Evolutionary conservation across 805 yeast species (phyloP).

Genomic region (Starmerella scarabaei): DNA sequence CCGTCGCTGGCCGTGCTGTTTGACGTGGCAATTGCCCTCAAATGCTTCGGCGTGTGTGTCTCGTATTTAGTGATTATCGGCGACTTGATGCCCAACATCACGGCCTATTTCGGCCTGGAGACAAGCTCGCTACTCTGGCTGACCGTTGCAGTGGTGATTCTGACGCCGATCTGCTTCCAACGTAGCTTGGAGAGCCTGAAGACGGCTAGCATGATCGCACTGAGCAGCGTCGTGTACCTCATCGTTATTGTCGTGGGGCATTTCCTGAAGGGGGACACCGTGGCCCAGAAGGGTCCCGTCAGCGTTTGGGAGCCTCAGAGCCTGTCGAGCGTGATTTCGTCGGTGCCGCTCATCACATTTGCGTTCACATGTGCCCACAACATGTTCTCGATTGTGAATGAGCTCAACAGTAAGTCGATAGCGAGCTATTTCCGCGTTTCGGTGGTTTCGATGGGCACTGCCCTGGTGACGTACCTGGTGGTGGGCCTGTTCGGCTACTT

Average conservation of each 20-base stretch:
- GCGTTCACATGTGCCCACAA: slow-evolving; percentile 95
- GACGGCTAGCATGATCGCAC: slow-evolving; percentile 72
- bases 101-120: slow-evolving; percentile 32
- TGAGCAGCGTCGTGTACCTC: slow-evolving; percentile 67
- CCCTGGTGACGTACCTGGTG: slow-evolving; percentile 47
- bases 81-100: slow-evolving; percentile 52
- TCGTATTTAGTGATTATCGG: slow-evolving; percentile 62
- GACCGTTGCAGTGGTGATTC: slow-evolving; percentile 27
- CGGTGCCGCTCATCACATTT: slow-evolving; percentile 85
- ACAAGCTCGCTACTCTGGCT: slow-evolving; percentile 28
- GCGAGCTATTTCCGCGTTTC: slow-evolving; percentile 37
- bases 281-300: slow-evolving; percentile 39
- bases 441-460: slow-evolving; percentile 41
- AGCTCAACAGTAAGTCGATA: slow-evolving; percentile 47
- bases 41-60: slow-evolving; percentile 72
- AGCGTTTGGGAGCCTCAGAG: slow-evolving; percentile 37
- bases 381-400: slow-evolving; percentile 81
- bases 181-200: slow-evolving; percentile 69
- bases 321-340: slow-evolving; percentile 38
- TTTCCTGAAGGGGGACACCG: slow-evolving; percentile 45
- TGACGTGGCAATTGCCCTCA: slow-evolving; percentile 61
- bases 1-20: slow-evolving; percentile 55
- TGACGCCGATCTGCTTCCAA: slow-evolving; percentile 55
- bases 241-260: slow-evolving; percentile 63
- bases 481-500: slow-evolving; percentile 78